These are phyloP conservation scores for Xeromyces bisporus DNA, from an alignment of 495 filamentous ascomycete genomes.

Conservation along the genomic window DNA sequence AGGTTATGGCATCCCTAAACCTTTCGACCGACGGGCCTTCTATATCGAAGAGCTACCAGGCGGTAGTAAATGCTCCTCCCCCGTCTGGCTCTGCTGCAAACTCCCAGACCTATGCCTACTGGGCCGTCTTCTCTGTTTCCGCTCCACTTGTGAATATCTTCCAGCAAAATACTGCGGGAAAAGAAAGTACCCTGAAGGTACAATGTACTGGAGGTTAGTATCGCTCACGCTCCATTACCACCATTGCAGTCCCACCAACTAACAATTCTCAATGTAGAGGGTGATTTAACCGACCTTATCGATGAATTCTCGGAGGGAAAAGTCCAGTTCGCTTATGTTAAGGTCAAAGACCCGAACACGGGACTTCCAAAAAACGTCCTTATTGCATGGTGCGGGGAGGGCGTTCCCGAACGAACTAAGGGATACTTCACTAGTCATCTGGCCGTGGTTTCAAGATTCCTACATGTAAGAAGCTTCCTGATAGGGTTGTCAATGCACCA, in stretches of 20 bases:
- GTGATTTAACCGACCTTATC: constrained; percentile 83
- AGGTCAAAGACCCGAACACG: constrained; percentile 89
- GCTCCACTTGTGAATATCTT: constrained; percentile 83
- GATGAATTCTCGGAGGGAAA: constrained; percentile 96
- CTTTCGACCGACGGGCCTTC: constrained; percentile 78
- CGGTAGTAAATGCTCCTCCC: constrained; percentile 56
- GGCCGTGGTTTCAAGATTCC: constrained; percentile 69
- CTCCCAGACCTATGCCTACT: constrained; percentile 60
- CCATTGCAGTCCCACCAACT: too few relatives aligned
- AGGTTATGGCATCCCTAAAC: constrained; percentile 78
- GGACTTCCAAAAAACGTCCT: constrained; percentile 81
- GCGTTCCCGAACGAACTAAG: constrained; percentile 94
- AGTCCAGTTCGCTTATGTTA: constrained; percentile 92
- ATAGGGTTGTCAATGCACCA: background rate
- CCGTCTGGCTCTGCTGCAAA: constrained; percentile 45
- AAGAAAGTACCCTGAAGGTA: constrained; percentile 90
- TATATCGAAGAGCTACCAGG: constrained; percentile 82
- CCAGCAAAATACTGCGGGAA: constrained; percentile 59
- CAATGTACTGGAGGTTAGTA: constrained; percentile 70
- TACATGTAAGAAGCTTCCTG: constrained; percentile 67
- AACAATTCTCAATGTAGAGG: too few relatives aligned
- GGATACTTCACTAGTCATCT: constrained; percentile 95
- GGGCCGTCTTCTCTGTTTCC: constrained; percentile 84
- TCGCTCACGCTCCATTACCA: too few relatives aligned
- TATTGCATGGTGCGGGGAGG: constrained; percentile 94